Base-by-base conservation (phyloP, 495 filamentous ascomycete genomes). In the Staphylotrichum longicolle region DNA sequence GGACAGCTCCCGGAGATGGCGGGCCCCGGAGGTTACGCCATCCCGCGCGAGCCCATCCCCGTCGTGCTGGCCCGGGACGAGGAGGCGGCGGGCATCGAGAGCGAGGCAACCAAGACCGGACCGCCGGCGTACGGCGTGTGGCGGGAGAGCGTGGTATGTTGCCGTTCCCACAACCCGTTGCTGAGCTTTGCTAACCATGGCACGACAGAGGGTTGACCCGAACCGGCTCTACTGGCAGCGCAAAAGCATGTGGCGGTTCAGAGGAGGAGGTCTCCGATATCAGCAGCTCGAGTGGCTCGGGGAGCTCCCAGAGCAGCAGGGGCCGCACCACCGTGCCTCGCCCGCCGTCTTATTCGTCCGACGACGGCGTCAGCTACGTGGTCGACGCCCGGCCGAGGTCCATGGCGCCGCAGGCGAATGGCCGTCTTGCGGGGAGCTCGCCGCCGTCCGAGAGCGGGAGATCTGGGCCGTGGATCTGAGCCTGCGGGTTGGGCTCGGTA, bases 51-150 rank as follows among this genome's bases (percentile, higher is more conserved):
- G 34, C 88, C 87, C 12, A 89, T 90, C 53, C 80, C 79, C 39
- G 83, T 88, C 5, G 76, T 83, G 11, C 72, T 88, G 35, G 81
- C 82, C 7, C 74, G 79, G n/a, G 86, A 88, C 63, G 86, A 87
- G 66, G 86, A 88, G 53, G 75, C 76, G 32, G 77, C 78, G 27
- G 77, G 82, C 46, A 79, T 81, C 58, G 71, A 82, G 65, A 79
- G 76, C 62, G 76, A 78, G 34, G 71, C 77, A 1, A 77, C 80
- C 44, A 86, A 85, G 69, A 60, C 80, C 37, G 86, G 89, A 14
- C 91, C 91, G 39, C 91, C 91, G 14, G 90, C 91, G n/a, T 96
- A 96, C 73, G 91, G 91, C 3, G 70, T 89, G 9, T 96, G 91
- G 91, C 78, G 89, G 61, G 83, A 85, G 71, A 90, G 86, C 71